These are phyloP conservation scores for Handroanthus guayacan DNA, from an alignment of 257 asterid species.

Conservation along the genomic window DNA sequence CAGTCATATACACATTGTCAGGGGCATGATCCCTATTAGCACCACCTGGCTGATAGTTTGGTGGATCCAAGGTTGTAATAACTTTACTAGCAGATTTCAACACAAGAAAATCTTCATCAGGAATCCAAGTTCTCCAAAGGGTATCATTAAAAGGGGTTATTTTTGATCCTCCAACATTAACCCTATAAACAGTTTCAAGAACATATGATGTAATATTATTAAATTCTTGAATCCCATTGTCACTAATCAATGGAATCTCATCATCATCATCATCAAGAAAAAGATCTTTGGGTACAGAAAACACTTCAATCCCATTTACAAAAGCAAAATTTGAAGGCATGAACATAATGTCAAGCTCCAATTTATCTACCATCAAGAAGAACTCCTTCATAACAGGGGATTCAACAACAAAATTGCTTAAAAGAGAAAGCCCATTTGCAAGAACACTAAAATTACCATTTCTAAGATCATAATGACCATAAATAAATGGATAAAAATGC, in stretches of 20 bases:
- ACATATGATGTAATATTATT: slow-evolving; percentile 59
- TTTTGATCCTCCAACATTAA: slow-evolving; percentile 78
- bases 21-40: slow-evolving; percentile 75
- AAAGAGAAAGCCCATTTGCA: slow-evolving; percentile 60
- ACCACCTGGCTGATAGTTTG: slow-evolving; percentile 70
- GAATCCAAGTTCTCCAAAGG: slow-evolving; percentile 82
- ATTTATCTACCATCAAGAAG: slow-evolving; percentile 54
- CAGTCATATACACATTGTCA: slow-evolving; percentile 78
- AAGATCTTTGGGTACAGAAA: slow-evolving; percentile 72
- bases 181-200: slow-evolving; percentile 74
- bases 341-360: slow-evolving; percentile 62
- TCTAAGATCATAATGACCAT: slow-evolving; percentile 49
- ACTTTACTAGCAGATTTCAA: slow-evolving; percentile 70
- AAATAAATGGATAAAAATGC: slow-evolving; percentile 70
- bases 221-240: slow-evolving; percentile 59
- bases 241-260: slow-evolving; percentile 54
- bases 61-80: slow-evolving; percentile 57
- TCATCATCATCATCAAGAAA: slow-evolving; percentile 51
- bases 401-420: slow-evolving; percentile 45
- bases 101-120: slow-evolving; percentile 72
- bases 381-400: slow-evolving; percentile 58
- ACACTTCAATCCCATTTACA: slow-evolving; percentile 78
- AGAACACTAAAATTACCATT: slow-evolving; percentile 55
- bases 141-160: slow-evolving; percentile 83
- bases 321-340: slow-evolving; percentile 61